Percentiles rank a stretch among this genome's conserved stretches.
These are phyloP conservation scores for Plasmopara muralis DNA, from an alignment of 352 stramenopile species.

Conservation along the genomic window DNA sequence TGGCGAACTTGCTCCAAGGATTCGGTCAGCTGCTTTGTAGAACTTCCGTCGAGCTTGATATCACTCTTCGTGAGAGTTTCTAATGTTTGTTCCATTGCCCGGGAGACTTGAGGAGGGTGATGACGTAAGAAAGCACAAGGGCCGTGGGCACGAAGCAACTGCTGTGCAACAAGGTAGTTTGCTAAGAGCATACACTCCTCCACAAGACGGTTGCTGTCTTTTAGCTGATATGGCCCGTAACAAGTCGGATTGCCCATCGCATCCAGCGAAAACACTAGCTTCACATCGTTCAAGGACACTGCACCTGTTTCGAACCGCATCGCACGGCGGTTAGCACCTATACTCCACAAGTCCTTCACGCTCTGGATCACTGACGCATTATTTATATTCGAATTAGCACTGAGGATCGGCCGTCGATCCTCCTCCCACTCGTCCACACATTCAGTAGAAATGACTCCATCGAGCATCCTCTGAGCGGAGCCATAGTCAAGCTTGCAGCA, in stretches of 20 bases:
- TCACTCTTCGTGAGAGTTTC: constrained; percentile 38
- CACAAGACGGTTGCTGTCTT: constrained; percentile 92
- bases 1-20: constrained; percentile 77
- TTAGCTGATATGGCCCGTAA: constrained; percentile 87
- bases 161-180: constrained; percentile 96
- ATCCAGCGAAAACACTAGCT: constrained; percentile 93
- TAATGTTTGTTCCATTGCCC: constrained; percentile 40
- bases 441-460: constrained; percentile 70
- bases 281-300: constrained; percentile 89
- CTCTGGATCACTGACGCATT: constrained; percentile 52
- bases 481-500: constrained; percentile 95
- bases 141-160: constrained; percentile 86
- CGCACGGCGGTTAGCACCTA: constrained; percentile 60
- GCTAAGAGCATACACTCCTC: constrained; percentile 99
- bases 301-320: constrained; percentile 90
- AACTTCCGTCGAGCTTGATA: constrained; percentile 79
- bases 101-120: constrained; percentile 72
- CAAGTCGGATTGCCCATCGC: constrained; percentile 85
- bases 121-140: constrained; percentile 87
- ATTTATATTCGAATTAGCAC: constrained; percentile 42
- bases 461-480: constrained; percentile 95
- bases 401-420: constrained; percentile 35
- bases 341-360: constrained; percentile 58
- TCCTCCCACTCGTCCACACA: constrained; percentile 70
- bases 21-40: constrained; percentile 72